Conservation (phyloP, 805 yeast genomes). For the Schizosaccharomyces octosporus region DNA sequence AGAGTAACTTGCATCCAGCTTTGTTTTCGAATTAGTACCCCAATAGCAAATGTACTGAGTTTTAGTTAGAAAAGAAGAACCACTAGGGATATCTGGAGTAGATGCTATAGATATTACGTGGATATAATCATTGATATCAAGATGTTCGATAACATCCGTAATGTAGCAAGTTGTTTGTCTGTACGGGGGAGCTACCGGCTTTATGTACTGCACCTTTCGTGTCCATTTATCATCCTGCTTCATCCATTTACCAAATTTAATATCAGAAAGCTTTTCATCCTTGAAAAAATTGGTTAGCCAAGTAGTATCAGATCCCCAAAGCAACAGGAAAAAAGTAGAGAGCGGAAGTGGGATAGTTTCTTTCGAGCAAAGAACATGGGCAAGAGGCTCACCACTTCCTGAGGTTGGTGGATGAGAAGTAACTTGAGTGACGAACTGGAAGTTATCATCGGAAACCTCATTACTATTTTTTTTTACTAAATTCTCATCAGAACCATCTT, state of each 20-base stretch:
- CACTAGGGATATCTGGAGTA: slow-evolving; percentile 93
- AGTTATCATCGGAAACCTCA: not conserved
- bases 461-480: not conserved
- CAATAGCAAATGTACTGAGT: slow-evolving; percentile 55
- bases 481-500: not conserved
- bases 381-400: not conserved
- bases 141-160: slow-evolving; percentile 34
- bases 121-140: slow-evolving; percentile 30
- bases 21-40: slow-evolving; percentile 39
- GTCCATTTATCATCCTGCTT: slow-evolving; percentile 22
- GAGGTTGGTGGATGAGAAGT: not conserved
- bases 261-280: slow-evolving; percentile 14
- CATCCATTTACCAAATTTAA: slow-evolving; percentile 14
- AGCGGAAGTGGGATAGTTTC: slow-evolving; percentile 38
- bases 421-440: not conserved
- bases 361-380: not conserved
- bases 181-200: not conserved
- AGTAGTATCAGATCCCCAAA: slow-evolving; percentile 39
- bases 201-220: not conserved
- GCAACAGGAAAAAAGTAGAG: slow-evolving; percentile 42
- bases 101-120: slow-evolving; percentile 36
- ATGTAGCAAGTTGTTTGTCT: slow-evolving; percentile 49
- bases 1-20: slow-evolving; percentile 39
- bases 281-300: slow-evolving; percentile 21
- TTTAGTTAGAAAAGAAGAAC: slow-evolving; percentile 49